Evolutionary conservation across 1,284 basidiomycete species (phyloP).

Genomic region (Retiboletus flavoniger): DNA sequence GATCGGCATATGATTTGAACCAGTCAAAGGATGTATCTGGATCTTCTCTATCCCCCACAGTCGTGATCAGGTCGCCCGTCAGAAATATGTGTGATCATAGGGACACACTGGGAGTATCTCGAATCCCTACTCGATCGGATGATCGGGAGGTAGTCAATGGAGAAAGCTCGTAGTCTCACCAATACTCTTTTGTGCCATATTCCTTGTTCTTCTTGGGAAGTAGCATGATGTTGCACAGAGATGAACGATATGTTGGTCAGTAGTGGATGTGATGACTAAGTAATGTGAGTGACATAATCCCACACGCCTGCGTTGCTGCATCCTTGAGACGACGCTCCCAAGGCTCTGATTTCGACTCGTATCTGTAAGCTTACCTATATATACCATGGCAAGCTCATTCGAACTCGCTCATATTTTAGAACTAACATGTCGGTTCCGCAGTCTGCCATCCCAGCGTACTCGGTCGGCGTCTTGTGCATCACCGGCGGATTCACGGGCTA

Average conservation of each 20-base stretch:
- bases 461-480: constrained; percentile 76
- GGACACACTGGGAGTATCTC: constrained; percentile 30
- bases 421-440: constrained; percentile 38
- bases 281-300: neutral
- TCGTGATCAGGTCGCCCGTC: neutral
- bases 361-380: constrained; percentile 25
- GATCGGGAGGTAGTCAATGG: neutral
- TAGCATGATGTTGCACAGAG: constrained; percentile 3
- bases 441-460: constrained; percentile 81
- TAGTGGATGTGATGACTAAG: neutral
- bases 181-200: constrained; percentile 30
- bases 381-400: constrained; percentile 34
- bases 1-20: constrained; percentile 76
- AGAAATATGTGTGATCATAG: neutral
- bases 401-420: constrained; percentile 2
- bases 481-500: constrained; percentile 76
- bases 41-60: constrained; percentile 48
- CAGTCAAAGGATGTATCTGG: constrained; percentile 77
- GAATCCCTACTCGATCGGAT: constrained; percentile 20
- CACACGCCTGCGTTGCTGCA: constrained; percentile 17
- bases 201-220: constrained; percentile 27
- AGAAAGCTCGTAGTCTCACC: constrained; percentile 20
- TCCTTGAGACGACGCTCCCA: neutral
- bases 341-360: neutral
- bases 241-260: neutral